Evolutionary conservation across 106 monocot genomes (phyloP).

Genomic region (Apostasia ramifera): DNA sequence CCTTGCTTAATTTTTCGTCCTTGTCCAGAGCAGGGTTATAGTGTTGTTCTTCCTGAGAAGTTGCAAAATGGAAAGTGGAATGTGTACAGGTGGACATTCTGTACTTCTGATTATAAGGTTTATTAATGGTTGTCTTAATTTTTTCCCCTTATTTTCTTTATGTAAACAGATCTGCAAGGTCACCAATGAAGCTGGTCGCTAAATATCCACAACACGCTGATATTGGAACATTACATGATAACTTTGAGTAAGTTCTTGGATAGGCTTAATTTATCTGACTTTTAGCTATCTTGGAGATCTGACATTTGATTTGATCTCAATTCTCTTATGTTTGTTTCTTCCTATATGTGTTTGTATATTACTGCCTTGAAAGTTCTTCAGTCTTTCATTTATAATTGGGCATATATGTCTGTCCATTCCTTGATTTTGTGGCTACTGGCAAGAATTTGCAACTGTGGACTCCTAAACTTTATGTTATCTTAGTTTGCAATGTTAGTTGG

Average conservation of each 20-base stretch:
- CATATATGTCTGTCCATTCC: too few species aligned
- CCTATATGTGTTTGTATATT: neutral
- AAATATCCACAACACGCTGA: slow-evolving; percentile 57
- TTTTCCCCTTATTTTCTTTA: neutral
- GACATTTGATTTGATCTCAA: neutral
- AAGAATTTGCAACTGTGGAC: too few species aligned
- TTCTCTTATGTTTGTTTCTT: slow-evolving; percentile 1
- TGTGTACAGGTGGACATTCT: slow-evolving; percentile 67
- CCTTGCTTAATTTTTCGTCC: slow-evolving; percentile 1
- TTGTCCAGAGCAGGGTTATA: slow-evolving; percentile 55
- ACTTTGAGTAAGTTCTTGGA: slow-evolving; percentile 67
- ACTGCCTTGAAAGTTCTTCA: neutral
- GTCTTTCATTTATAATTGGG: too few species aligned
- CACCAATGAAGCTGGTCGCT: slow-evolving; percentile 65
- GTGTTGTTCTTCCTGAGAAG: slow-evolving; percentile 73
- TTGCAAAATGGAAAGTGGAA: slow-evolving; percentile 86
- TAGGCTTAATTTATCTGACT: slow-evolving; percentile 1
- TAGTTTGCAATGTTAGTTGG: too few species aligned
- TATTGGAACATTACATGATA: slow-evolving; percentile 89
- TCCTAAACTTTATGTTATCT: too few species aligned
- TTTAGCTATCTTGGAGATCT: neutral
- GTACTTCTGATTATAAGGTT: neutral
- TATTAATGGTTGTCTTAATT: slow-evolving; percentile 1
- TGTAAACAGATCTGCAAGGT: slow-evolving; percentile 54
- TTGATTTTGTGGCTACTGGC: too few species aligned